Percentiles rank a stretch among this genome's conserved stretches.
phyloP scores from a whole-genome alignment of 345 rosid genomes.

The Gynandropsis gynandra region DNA sequence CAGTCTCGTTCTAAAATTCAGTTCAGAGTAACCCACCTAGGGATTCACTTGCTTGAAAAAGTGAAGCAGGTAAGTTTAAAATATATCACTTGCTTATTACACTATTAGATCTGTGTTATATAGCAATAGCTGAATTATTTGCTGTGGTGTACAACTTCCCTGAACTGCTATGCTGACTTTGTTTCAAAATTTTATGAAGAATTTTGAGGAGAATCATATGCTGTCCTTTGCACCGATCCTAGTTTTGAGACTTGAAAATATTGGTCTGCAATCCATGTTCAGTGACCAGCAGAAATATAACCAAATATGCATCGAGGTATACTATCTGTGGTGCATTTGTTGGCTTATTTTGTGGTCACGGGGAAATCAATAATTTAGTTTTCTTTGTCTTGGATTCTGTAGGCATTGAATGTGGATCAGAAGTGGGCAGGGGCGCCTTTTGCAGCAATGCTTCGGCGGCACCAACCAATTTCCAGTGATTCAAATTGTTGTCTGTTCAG shows the following conservation, averaged over 20 bases:
- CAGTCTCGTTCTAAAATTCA: constrained; percentile 54
- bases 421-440: constrained; percentile 85
- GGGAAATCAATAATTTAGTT: constrained; percentile 4
- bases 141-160: constrained; percentile 3
- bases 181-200: constrained; percentile 41
- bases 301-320: constrained; percentile 66
- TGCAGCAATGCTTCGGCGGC: constrained; percentile 82
- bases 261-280: constrained; percentile 51
- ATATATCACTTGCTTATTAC: constrained; percentile 9
- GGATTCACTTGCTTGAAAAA: constrained; percentile 63
- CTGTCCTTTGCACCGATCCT: constrained; percentile 42
- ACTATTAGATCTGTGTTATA: constrained; percentile 11
- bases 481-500: constrained; percentile 45
- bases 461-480: constrained; percentile 41
- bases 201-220: constrained; percentile 37
- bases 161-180: constrained; percentile 18
- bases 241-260: constrained; percentile 51
- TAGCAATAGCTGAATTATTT: constrained; percentile 15
- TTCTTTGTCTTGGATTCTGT: constrained; percentile 22
- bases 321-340: constrained; percentile 10
- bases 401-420: constrained; percentile 65
- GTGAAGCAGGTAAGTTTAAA: constrained; percentile 48
- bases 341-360: constrained; percentile 16
- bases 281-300: constrained; percentile 62
- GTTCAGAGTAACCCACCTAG: constrained; percentile 55